These are phyloP conservation scores for Millerozyma miso DNA, from an alignment of 805 yeast genomes.

Conservation along the genomic window DNA sequence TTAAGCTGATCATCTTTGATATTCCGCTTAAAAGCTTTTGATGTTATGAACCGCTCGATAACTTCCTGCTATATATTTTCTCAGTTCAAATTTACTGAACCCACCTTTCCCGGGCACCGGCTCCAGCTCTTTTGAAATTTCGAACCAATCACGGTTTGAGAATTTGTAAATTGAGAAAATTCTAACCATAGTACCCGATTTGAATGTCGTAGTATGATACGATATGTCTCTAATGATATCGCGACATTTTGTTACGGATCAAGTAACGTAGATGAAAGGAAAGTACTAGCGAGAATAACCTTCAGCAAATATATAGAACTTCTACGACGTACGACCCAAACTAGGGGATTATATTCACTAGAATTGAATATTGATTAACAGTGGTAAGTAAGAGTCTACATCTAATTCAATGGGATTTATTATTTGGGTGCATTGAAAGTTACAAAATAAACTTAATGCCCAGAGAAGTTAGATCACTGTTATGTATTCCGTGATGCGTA, in stretches of 20 bases:
- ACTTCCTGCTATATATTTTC: not conserved
- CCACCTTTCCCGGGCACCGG: constrained; percentile 6
- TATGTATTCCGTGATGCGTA: not conserved
- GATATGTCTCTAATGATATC: not conserved
- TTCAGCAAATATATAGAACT: too few relatives aligned
- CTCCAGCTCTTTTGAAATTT: not conserved
- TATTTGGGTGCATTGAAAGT: too few relatives aligned
- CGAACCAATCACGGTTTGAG: constrained; percentile 2
- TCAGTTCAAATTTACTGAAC: not conserved
- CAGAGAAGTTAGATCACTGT: not conserved
- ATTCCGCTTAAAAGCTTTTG: not conserved
- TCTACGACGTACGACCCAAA: too few relatives aligned
- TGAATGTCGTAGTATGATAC: not conserved
- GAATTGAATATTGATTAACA: too few relatives aligned
- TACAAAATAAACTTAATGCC: too few relatives aligned
- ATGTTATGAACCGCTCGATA: not conserved
- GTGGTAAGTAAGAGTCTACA: too few relatives aligned
- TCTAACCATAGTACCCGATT: not conserved
- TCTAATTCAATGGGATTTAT: too few relatives aligned
- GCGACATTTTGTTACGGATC: not conserved
- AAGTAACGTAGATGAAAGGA: too few relatives aligned
- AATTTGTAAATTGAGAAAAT: constrained; percentile 3
- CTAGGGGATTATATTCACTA: too few relatives aligned
- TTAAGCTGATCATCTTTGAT: constrained; percentile 8
- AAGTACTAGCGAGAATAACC: too few relatives aligned